These are phyloP conservation scores for Candida nitratophila DNA, from an alignment of 805 yeast species.

Conservation along the genomic window DNA sequence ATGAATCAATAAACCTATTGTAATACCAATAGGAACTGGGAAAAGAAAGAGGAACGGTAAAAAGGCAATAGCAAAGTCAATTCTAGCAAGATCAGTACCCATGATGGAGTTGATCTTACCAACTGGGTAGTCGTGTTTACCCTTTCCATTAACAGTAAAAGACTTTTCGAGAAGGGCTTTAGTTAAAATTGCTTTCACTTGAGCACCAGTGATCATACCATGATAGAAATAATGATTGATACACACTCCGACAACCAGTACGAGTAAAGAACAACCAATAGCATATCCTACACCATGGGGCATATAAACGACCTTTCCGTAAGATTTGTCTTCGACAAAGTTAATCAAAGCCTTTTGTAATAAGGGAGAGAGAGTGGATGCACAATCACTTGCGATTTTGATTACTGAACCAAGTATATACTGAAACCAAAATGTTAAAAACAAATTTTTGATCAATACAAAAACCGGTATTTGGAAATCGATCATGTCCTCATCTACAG, in stretches of 20 bases:
- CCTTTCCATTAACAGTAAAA: conserved; percentile 45
- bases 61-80: conserved; percentile 59
- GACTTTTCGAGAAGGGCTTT: conserved; percentile 59
- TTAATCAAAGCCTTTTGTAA: conserved; percentile 51
- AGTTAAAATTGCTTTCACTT: conserved; percentile 55
- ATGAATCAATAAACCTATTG: conserved; percentile 55
- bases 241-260: conserved; percentile 34
- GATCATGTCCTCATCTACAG: conserved; percentile 13
- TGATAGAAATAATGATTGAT: conserved; percentile 53
- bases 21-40: conserved; percentile 51
- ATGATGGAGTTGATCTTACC: conserved; percentile 69
- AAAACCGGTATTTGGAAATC: conserved; percentile 18
- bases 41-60: conserved; percentile 55
- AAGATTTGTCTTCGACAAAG: conserved; percentile 43
- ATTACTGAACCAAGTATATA: conserved; percentile 32
- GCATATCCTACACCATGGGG: conserved; percentile 66
- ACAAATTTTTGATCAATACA: conserved; percentile 24
- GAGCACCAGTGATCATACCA: conserved; percentile 54
- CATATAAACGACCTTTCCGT: conserved; percentile 30
- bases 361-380: conserved; percentile 52
- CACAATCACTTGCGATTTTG: conserved; percentile 35
- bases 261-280: conserved; percentile 51
- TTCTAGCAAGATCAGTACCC: conserved; percentile 65
- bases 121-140: conserved; percentile 56
- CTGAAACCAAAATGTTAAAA: conserved; percentile 36